Evolutionary conservation across 768 basidiomycete genomes (phyloP), one percentile per base, ranked within the genome.

Genomic region (Agaricus bisporus): DNA sequence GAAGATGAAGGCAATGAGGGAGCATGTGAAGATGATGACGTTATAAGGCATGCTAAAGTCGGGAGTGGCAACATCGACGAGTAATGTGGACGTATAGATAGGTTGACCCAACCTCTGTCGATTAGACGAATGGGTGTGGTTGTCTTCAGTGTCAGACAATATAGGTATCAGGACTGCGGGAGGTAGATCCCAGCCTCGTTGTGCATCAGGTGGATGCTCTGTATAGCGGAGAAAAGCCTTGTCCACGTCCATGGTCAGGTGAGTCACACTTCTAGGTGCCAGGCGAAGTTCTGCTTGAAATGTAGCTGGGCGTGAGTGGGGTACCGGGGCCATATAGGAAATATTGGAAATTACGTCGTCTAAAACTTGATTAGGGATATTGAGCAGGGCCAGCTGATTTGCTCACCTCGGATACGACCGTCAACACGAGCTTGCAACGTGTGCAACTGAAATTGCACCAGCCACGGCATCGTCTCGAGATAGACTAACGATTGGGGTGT

Each of bases 41-140:
- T 98, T 99, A 73, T 98, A 98, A 1, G 97, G 97, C 97, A 98
- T 98, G 68, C 91, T 94, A 66, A 98, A 98, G 67, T 98, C 97
- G 0, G 95, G 97, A 35, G 92, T 93, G n/a, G 95, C 88, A n/a
- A 97, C 79, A 66, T 95, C 92, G 42, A 95, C 82, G 36, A 98
- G 81, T 22, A 95, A 76, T 8, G 85, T 78, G 0, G 82, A 75
- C 1, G 91, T 93, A 67, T 95, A 95, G 43, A 48, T 54, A 17
- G 53, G 53, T 11, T 54, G 45, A 29, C 53, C 53, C 47, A 54
- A 48, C 29, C 38, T 36, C 8, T 47, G 97, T 77, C 42, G 85
- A 68, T 51, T 55, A 54, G 41, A 51, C 35, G 47, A 58, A 50
- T 49, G 26, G n/a, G 61, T 61, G 26, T 36, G 45, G 49, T 63